Evolutionary conservation across 345 rosid species (phyloP), one percentile per base, ranked within the genome.

Genomic region (Rhizophora mangle): DNA sequence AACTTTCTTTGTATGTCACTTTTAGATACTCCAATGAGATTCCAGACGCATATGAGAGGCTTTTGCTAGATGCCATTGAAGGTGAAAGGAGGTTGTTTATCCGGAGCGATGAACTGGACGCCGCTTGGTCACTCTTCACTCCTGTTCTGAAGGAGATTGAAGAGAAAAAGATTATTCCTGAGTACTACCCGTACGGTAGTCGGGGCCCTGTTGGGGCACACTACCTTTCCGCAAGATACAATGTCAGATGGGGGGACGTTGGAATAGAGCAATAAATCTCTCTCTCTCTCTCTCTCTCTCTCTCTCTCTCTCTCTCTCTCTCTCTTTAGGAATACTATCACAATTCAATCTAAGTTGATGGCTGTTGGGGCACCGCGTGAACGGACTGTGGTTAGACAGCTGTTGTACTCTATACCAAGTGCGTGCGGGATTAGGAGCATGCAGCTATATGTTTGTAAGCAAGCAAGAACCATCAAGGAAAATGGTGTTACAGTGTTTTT

Each of bases 141-240:
- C 99, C 96, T 0, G 86, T 89, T 73, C 80, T 95, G 60, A 85
- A 83, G 62, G 99, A 95, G 81, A 73, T 90, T 31, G 98, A 95
- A 76, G 92, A 84, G 85, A 92, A 86, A 73, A 87, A 83, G 82
- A 82, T 83, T 27, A 74, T 79, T 52, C 99, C 99, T 0, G 99
- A 95, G 74, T 86, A 85, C 82, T 95, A 95, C 72, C 99, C 99
- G 58, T 87, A 90, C 13, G 97, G 99, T n/a, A 95, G 98, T 73
- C 92, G 99, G 51, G 99, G 99, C 67, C 98, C 99, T 18, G 98
- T 92, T 0, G 99, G 98, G 60, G 99, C 99, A 65, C 99, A 95
- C 77, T 95, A 95, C 76, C 97, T 95, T 53, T 96, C 99, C 6
- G 99, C 99, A 37, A 85, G 83, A 78, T 83, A 95, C 83, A 90